Evolutionary conservation across 257 asterid species (phyloP).

Genomic region (Solanum phureja): DNA sequence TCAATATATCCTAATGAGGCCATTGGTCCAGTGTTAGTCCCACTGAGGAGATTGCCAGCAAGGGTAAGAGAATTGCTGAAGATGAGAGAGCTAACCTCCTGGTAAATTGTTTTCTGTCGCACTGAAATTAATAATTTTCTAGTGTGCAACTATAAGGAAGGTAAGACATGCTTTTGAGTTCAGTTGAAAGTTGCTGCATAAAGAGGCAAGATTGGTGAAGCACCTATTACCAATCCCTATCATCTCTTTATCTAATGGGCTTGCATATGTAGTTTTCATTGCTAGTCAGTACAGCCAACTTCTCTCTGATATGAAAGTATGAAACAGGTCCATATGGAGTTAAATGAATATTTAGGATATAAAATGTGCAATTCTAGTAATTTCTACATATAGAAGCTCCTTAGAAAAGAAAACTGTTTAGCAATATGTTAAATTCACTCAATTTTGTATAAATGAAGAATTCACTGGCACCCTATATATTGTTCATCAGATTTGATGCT

Average conservation of each 20-base stretch:
- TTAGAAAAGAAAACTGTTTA: background rate
- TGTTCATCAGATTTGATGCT: background rate
- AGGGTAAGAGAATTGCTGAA: slow-evolving; percentile 33
- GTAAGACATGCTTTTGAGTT: background rate
- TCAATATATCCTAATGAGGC: slow-evolving; percentile 3
- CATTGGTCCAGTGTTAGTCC: slow-evolving; percentile 45
- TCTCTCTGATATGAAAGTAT: background rate
- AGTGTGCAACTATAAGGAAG: background rate
- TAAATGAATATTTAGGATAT: background rate
- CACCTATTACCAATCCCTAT: background rate
- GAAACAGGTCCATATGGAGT: background rate
- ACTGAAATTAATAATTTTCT: background rate
- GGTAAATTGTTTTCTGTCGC: slow-evolving; percentile 31
- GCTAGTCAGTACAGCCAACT: background rate
- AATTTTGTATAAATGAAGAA: background rate
- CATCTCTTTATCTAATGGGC: slow-evolving; percentile 1
- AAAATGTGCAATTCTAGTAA: background rate
- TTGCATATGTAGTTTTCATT: background rate
- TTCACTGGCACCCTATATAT: background rate
- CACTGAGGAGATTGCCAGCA: slow-evolving; percentile 39
- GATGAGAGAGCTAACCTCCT: slow-evolving; percentile 58
- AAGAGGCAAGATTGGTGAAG: background rate
- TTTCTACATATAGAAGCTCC: background rate
- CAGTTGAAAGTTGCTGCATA: background rate
- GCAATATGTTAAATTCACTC: slow-evolving; percentile 1